A percentile compares a stretch with the other conserved stretches of the same genome.
These are phyloP conservation scores for Mucor saturninus DNA, from an alignment of 371 early-diverging fungal genomes.

Conservation along the genomic window DNA sequence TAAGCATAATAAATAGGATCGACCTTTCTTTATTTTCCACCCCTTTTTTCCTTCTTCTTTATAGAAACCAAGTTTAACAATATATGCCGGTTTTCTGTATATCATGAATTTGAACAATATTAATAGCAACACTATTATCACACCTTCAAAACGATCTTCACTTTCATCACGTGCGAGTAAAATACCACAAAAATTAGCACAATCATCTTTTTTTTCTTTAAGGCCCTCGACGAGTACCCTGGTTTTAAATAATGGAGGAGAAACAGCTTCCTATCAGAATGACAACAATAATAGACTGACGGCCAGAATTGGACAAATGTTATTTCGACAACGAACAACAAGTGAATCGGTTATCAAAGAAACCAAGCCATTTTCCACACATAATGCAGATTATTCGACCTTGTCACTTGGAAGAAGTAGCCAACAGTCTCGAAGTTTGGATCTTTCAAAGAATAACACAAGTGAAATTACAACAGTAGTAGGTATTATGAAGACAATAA, in stretches of 20 bases:
- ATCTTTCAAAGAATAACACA: neutral
- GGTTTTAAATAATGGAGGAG: conserved; percentile 1
- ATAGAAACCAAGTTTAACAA: neutral
- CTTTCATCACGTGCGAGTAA: conserved; percentile 32
- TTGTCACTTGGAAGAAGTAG: neutral
- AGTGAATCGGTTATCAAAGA: conserved; percentile 17
- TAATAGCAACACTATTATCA: neutral
- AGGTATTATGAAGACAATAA: neutral
- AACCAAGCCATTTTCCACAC: conserved; percentile 8
- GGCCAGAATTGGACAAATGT: conserved; percentile 20
- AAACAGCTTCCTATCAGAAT: neutral
- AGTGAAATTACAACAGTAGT: neutral
- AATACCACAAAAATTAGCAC: conserved; percentile 31
- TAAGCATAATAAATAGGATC: conserved; percentile 17
- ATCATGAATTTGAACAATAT: conserved; percentile 18
- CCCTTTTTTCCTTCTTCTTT: conserved; percentile 6
- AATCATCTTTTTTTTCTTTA: conserved; percentile 23
- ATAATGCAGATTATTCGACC: conserved; percentile 3
- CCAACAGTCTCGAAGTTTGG: conserved; percentile 9
- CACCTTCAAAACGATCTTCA: conserved; percentile 19
- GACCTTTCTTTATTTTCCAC: conserved; percentile 13
- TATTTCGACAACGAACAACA: conserved; percentile 17
- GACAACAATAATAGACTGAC: conserved; percentile 12
- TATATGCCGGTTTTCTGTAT: neutral
- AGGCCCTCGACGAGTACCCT: conserved; percentile 20